A percentile compares a stretch with the other conserved stretches of the same genome.
Conservation (phyloP, 805 yeast genomes). For the Groenewaldozyma tartarivorans region DNA sequence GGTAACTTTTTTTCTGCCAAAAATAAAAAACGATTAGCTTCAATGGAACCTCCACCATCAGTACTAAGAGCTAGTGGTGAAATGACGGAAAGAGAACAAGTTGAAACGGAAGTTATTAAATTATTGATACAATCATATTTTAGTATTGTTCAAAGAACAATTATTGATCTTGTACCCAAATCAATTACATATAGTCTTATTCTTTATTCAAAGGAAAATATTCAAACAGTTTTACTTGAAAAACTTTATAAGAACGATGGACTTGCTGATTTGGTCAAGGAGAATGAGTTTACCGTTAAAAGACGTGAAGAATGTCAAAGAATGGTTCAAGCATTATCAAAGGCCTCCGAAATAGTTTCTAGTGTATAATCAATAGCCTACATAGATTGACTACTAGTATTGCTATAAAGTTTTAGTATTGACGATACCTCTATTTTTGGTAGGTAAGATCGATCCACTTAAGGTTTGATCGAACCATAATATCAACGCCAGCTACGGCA, state of each 20-base stretch:
- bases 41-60: conserved; percentile 96
- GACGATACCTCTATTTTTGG: too few species aligned
- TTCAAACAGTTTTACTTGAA: conserved; percentile 83
- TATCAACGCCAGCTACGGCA: too few species aligned
- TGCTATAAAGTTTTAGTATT: too few species aligned
- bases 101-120: conserved; percentile 96
- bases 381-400: too few species aligned
- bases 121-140: conserved; percentile 83
- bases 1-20: conserved; percentile 91
- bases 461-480: too few species aligned
- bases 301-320: conserved; percentile 89
- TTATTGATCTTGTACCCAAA: conserved; percentile 90
- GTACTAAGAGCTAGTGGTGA: conserved; percentile 87
- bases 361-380: too few species aligned
- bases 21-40: conserved; percentile 86
- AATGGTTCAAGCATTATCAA: conserved; percentile 85
- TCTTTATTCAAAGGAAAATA: conserved; percentile 70
- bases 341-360: conserved; percentile 85
- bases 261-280: conserved; percentile 71
- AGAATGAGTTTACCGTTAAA: conserved; percentile 84
- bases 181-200: conserved; percentile 91
- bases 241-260: conserved; percentile 68
- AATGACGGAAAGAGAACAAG: conserved; percentile 88
- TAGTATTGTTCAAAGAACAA: conserved; percentile 85
- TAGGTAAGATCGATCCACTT: too few species aligned